These are phyloP conservation scores for Boletus albobrunnescens DNA, from an alignment of 1,284 basidiomycete species.

Conservation along the genomic window DNA sequence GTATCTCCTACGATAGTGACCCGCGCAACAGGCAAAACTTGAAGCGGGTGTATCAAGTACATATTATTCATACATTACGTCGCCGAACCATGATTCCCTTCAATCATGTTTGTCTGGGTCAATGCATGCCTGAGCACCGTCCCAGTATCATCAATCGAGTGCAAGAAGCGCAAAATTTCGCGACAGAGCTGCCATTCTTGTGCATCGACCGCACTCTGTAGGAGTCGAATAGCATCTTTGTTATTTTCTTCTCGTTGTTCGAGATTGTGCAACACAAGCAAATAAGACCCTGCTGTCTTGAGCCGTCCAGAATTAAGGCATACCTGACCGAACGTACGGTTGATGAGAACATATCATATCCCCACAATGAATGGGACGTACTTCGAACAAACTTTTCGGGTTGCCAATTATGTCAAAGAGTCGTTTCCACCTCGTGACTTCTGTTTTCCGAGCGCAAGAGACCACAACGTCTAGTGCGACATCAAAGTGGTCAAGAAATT, in stretches of 20 bases:
- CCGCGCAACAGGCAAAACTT: no score
- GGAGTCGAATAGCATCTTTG: slow-evolving; percentile 73
- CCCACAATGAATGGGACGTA: slow-evolving; percentile 33
- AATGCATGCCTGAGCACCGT: slow-evolving; percentile 62
- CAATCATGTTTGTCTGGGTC: slow-evolving; percentile 36
- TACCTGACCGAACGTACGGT: slow-evolving; percentile 41
- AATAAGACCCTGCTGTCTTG: slow-evolving; percentile 89
- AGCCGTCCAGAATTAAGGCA: slow-evolving; percentile 75
- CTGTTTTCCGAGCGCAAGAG: slow-evolving; percentile 94
- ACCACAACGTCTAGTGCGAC: slow-evolving; percentile 90
- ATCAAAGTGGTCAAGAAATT: slow-evolving; percentile 94
- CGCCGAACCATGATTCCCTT: background rate
- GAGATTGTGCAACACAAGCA: slow-evolving; percentile 90
- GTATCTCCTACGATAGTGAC: background rate
- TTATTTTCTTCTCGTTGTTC: slow-evolving; percentile 83
- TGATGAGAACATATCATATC: background rate
- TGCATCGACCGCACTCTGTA: slow-evolving; percentile 68
- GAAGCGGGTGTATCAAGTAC: background rate
- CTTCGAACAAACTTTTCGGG: slow-evolving; percentile 89
- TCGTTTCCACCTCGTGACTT: slow-evolving; percentile 86
- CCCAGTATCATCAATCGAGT: slow-evolving; percentile 86
- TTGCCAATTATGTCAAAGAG: slow-evolving; percentile 89
- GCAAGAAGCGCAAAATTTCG: slow-evolving; percentile 88
- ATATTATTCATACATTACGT: background rate
- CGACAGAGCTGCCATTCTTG: slow-evolving; percentile 81